Evolutionary conservation across 2,329 filamentous ascomycete species (phyloP).

Genomic region (Colletotrichum tamarilloi): DNA sequence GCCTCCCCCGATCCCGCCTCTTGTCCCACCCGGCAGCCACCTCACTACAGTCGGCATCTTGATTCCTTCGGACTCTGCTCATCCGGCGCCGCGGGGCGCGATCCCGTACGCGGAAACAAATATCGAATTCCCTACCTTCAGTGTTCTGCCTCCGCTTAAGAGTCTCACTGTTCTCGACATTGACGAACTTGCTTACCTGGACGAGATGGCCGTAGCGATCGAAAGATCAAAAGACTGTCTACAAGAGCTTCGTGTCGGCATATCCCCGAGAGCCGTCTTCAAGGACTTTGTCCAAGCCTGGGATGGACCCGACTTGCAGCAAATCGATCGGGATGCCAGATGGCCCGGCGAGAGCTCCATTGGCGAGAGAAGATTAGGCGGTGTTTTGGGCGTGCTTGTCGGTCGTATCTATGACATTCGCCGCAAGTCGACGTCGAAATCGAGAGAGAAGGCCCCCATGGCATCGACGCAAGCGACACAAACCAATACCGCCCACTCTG

Average conservation of each 20-base stretch:
- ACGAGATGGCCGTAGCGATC: constrained; percentile 84
- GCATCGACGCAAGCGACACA: background rate
- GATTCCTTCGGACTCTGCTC: constrained; percentile 43
- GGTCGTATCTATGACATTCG: constrained; percentile 73
- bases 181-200: constrained; percentile 83
- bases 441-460: constrained; percentile 19
- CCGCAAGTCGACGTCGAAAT: constrained; percentile 32
- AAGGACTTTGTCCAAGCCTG: constrained; percentile 69
- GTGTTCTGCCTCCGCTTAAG: constrained; percentile 78
- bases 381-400: constrained; percentile 75
- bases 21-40: constrained; percentile 48
- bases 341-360: constrained; percentile 69
- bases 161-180: constrained; percentile 83
- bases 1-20: constrained; percentile 30
- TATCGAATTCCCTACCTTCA: constrained; percentile 84
- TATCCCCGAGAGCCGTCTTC: constrained; percentile 62
- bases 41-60: constrained; percentile 55
- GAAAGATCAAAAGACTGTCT: constrained; percentile 75
- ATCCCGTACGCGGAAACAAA: constrained; percentile 64
- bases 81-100: constrained; percentile 48
- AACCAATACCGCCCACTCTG: background rate
- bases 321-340: constrained; percentile 69
- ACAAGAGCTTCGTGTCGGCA: constrained; percentile 78
- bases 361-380: constrained; percentile 72
- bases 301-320: constrained; percentile 71